Conservation (phyloP, 306 rosid species). For the Cercis canadensis region DNA sequence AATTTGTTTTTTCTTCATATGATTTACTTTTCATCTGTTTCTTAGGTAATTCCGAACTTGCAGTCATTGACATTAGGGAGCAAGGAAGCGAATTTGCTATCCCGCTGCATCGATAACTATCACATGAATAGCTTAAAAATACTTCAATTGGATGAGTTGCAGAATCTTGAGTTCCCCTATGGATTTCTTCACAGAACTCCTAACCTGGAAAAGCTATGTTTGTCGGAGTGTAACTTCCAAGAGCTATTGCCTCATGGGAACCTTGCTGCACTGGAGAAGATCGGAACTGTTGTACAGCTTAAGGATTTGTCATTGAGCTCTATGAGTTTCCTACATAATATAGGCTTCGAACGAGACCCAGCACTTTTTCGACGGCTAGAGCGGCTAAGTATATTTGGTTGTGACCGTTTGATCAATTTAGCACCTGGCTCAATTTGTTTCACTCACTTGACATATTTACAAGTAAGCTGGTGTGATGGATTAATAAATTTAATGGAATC, state of each 20-base stretch:
- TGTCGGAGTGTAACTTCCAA: not conserved
- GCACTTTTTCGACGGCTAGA: too few relatives aligned
- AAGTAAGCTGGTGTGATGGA: rapidly evolving
- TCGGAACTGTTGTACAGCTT: too few relatives aligned
- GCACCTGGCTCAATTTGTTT: not conserved
- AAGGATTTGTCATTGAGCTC: too few relatives aligned
- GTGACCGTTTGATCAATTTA: not conserved
- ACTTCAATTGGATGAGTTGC: not conserved
- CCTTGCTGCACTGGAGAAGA: too few relatives aligned
- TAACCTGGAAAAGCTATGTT: not conserved
- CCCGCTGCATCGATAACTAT: not conserved
- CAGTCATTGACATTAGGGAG: not conserved
- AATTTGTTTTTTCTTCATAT: too few relatives aligned
- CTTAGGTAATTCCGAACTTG: not conserved
- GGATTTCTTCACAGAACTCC: not conserved
- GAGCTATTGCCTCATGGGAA: not conserved
- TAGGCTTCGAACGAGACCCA: too few relatives aligned
- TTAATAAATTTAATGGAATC: slow-evolving; percentile 6
- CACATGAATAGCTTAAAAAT: not conserved
- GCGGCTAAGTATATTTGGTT: too few relatives aligned
- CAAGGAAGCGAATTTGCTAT: not conserved
- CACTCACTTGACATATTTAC: slow-evolving; percentile 14
- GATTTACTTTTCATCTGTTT: too few relatives aligned
- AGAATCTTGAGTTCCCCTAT: not conserved
- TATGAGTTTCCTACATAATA: too few relatives aligned